Evolutionary conservation across 1,139 yeast species (phyloP).

Genomic region (Meyerozyma sp.): DNA sequence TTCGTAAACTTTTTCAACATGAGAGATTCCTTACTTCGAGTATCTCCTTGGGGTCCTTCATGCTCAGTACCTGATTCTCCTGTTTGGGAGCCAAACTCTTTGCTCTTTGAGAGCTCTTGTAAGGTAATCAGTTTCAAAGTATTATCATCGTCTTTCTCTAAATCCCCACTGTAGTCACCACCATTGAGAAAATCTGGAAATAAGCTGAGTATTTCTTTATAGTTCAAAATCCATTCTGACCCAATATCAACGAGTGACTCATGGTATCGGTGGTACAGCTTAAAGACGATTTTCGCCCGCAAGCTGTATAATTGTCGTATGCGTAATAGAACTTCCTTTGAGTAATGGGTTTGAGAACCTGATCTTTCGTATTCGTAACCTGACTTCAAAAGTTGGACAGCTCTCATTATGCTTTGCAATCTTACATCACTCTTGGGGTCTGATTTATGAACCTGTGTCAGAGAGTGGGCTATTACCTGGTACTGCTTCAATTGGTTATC

Average conservation of each 20-base stretch:
- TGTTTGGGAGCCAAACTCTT: slow-evolving; percentile 6
- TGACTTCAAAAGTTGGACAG: slow-evolving; percentile 21
- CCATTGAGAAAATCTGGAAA: slow-evolving; percentile 40
- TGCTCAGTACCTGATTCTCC: slow-evolving; percentile 27
- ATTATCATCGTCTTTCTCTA: neutral
- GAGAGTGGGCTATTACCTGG: slow-evolving; percentile 2
- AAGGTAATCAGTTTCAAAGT: neutral
- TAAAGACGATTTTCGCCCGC: slow-evolving; percentile 31
- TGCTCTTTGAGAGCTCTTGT: neutral
- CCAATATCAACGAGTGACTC: slow-evolving; percentile 39
- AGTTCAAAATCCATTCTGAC: slow-evolving; percentile 39
- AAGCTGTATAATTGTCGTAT: slow-evolving; percentile 27
- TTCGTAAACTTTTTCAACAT: slow-evolving; percentile 25
- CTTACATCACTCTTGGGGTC: slow-evolving; percentile 4
- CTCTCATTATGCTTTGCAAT: slow-evolving; percentile 20
- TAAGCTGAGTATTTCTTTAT: slow-evolving; percentile 27
- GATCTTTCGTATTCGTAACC: neutral
- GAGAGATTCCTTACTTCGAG: slow-evolving; percentile 15
- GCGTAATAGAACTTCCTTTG: slow-evolving; percentile 2
- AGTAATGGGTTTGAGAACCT: neutral
- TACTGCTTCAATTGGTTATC: slow-evolving; percentile 10
- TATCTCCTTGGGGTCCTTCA: slow-evolving; percentile 9
- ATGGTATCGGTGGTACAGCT: slow-evolving; percentile 30
- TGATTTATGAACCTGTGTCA: neutral
- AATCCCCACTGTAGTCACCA: neutral